A percentile compares a stretch with the other conserved stretches of the same genome.
phyloP scores from a whole-genome alignment of 257 asterid species.

The Nicotiana obtusifolia region DNA sequence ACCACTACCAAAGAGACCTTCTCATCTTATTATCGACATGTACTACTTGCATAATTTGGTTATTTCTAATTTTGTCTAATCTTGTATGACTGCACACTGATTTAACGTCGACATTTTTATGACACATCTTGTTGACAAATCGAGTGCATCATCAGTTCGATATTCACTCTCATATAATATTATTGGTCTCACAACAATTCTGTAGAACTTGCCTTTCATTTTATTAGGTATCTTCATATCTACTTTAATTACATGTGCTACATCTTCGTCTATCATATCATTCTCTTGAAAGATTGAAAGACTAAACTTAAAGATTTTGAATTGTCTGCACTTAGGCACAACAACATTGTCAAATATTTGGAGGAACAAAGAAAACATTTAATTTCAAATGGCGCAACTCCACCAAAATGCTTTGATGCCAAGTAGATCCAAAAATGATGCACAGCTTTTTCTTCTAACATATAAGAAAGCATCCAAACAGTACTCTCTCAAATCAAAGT shows the following conservation, averaged over 20 bases:
- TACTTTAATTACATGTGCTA: not conserved
- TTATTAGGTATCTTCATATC: not conserved
- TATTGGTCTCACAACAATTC: not conserved
- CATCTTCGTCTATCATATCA: not conserved
- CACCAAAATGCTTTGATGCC: not conserved
- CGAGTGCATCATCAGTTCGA: not conserved
- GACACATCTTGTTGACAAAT: not conserved
- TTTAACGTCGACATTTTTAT: not conserved
- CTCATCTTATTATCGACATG: not conserved
- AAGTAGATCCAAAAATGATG: not conserved
- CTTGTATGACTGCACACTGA: not conserved
- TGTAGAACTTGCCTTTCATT: not conserved
- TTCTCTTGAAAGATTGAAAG: not conserved
- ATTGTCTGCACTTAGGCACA: not conserved
- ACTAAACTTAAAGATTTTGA: not conserved
- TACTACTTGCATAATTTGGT: not conserved
- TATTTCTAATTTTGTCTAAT: not conserved
- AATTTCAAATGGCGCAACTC: not conserved
- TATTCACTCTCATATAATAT: not conserved
- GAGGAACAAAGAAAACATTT: not conserved
- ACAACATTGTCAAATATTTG: not conserved
- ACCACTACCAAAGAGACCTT: not conserved
- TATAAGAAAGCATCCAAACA: not conserved
- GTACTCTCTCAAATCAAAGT: not conserved
- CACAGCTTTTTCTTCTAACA: not conserved